Evolutionary conservation across 371 early-diverging fungal genomes (phyloP), one percentile per base, ranked within the genome.

Genomic region (Rhizoclosmatium hyalinum): DNA sequence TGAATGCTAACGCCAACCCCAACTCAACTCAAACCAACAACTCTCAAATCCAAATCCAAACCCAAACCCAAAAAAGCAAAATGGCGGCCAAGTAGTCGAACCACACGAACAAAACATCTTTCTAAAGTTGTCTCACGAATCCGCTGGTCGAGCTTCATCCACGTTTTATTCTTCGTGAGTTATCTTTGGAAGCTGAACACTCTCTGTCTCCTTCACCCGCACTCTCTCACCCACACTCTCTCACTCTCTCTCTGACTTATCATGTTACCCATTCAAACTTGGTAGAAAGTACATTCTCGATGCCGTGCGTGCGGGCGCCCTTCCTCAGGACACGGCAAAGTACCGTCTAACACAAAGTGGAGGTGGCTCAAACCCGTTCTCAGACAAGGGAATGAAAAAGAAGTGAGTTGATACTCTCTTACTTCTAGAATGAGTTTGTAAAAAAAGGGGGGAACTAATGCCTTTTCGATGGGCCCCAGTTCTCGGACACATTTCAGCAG

Each of bases 81-180:
- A 76, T 54, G 72, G 73, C 65, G 73, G 73, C 39, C 24, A 45
- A 42, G 76, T 75, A 12, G 65, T 64, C 6, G 71, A 75, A 19
- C 69, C 72, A 45, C 65, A 70, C 21, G 71, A 56, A 32, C 43
- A 42, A 41, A 21, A 70, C 46, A 64, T 65, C 6, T 72, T 32
- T 67, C 55, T 72, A 67, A n/a, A 44, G 10, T 14, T 76, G 1
- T 21, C 45, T 41, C 19, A 61, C 47, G 12, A 42, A 45, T 42
- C 45, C 3, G 4, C 19, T 0, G 75, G 56, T n/a, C 44, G 39
- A 21, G 45, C 60, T 17, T 21, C 42, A 2, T 10, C 43, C 8
- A 46, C 32, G n/a, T 50, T 60, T 43, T 75, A 75, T 32, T 68
- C 67, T 4, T 12, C 45, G 67, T 58, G 6, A 6, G 32, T 8